Base-by-base conservation (phyloP, 306 rosid genomes). In the Cucumis melo region DNA sequence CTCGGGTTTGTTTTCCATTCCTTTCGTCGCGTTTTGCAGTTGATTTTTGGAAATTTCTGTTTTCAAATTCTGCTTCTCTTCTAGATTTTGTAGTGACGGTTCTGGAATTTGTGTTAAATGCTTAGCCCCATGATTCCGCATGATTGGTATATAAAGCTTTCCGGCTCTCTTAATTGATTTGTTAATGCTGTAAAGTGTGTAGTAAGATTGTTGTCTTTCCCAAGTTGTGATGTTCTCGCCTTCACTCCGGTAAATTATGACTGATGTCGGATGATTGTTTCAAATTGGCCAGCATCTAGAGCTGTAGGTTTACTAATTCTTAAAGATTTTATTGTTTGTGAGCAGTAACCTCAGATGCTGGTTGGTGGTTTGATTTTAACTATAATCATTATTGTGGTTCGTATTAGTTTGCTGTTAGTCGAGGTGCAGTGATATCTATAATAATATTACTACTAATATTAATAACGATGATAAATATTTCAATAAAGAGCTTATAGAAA, bases 1-100 rank as follows among this genome's bases (percentile, higher is more conserved):
- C 78, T 73, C 82, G 84, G 89, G 98, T 93, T 68, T 81, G 57
- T 55, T 62, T 27, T 62, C 61, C 48, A 59, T 11, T 34, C 39
- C 8, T 24, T 55, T 36, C 73, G 41, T 56, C 46, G 17, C 14
- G 48, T 42, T 53, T 60, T 41, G 15, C 66, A 44, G 42, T 58
- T 20, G 2, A 24, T 42, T 78, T 70, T 78, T 74, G 14, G 44
- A 34, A 57, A 68, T 19, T 19, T 38, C 3, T 19, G 73, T 65
- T 65, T 17, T 38, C 72, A 38, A 80, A 86, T 85, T 89, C 84
- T 83, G 80, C 53, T 80, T 15, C 72, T 23, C 76, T 53, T 54
- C 13, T 82, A 36, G 58, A 15, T 51, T 51, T 51, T 8, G 5
- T 16, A 51, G 8, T 6, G 27, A 51, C 62, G 12, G 58, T 27